Conservation (phyloP, 306 rosid species). For the Quercus aquifolioides region DNA sequence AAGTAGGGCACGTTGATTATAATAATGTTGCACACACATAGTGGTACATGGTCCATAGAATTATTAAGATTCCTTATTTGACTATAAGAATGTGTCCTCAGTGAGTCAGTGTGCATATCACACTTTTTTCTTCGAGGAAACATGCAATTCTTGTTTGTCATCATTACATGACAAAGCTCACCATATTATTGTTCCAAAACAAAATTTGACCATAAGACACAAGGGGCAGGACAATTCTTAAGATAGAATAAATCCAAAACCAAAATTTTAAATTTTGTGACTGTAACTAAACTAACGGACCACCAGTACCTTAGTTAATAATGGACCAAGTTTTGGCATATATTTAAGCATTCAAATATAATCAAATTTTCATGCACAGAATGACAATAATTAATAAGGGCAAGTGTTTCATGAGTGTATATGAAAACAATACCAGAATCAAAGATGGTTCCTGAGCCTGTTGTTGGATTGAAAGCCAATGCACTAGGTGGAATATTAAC, state of each 20-base stretch:
- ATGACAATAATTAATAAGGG: too few species aligned
- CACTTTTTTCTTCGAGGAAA: background rate
- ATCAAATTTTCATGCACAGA: background rate
- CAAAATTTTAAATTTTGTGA: background rate
- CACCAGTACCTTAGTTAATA: too few species aligned
- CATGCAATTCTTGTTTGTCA: background rate
- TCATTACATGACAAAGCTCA: background rate
- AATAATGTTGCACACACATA: too few species aligned
- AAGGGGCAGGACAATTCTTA: too few species aligned
- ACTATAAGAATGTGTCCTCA: background rate
- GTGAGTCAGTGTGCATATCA: too few species aligned
- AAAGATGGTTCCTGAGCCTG: slow-evolving; percentile 84
- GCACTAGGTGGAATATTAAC: slow-evolving; percentile 79
- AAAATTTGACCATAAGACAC: too few species aligned
- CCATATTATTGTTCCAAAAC: background rate
- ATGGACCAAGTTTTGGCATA: too few species aligned
- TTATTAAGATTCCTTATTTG: background rate
- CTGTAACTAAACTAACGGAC: background rate
- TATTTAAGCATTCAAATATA: background rate
- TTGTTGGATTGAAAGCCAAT: slow-evolving; percentile 67
- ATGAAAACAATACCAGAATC: slow-evolving; percentile 65
- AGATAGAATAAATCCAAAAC: background rate
- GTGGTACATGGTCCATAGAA: background rate
- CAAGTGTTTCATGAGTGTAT: background rate
- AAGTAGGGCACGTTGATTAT: too few species aligned